These are phyloP conservation scores for Colletotrichum sp. DNA, from an alignment of 2,329 filamentous ascomycete genomes.

Conservation along the genomic window DNA sequence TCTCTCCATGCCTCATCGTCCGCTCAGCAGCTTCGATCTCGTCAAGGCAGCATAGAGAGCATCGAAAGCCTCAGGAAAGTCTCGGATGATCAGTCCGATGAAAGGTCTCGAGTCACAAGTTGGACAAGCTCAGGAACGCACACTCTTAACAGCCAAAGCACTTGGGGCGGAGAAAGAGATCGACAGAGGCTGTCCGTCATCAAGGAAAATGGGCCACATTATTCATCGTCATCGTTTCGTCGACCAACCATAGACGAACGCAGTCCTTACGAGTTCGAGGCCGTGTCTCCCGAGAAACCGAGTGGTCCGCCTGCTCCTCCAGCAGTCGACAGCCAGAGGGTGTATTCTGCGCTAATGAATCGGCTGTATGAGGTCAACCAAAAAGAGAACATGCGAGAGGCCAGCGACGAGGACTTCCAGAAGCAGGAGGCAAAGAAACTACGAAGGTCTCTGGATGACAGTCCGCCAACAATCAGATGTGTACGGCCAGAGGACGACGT, in stretches of 20 bases:
- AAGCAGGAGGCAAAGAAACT: background rate
- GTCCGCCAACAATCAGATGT: conserved; percentile 30
- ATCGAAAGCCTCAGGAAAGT: conserved; percentile 41
- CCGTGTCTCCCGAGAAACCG: background rate
- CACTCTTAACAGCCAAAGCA: conserved; percentile 51
- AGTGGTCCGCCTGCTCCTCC: conserved; percentile 22
- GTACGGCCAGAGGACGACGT: conserved; percentile 37
- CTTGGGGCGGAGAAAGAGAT: conserved; percentile 46
- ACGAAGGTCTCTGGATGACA: background rate
- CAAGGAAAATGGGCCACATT: conserved; percentile 57
- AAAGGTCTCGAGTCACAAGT: conserved; percentile 72
- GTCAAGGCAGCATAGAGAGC: conserved; percentile 61
- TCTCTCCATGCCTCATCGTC: conserved; percentile 54
- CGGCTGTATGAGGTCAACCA: conserved; percentile 47
- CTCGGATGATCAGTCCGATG: conserved; percentile 52
- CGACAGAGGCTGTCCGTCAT: conserved; percentile 68
- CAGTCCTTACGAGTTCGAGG: conserved; percentile 14
- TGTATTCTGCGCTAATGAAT: conserved; percentile 70
- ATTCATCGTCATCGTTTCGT: conserved; percentile 41
- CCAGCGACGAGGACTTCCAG: background rate
- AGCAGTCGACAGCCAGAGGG: conserved; percentile 58
- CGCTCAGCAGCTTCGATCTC: conserved; percentile 52
- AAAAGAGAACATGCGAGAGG: background rate
- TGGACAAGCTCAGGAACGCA: conserved; percentile 70
- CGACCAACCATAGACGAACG: conserved; percentile 28